These are phyloP conservation scores for Neofusicoccum cordaticola DNA, from an alignment of 2,329 filamentous ascomycete species.

Conservation along the genomic window DNA sequence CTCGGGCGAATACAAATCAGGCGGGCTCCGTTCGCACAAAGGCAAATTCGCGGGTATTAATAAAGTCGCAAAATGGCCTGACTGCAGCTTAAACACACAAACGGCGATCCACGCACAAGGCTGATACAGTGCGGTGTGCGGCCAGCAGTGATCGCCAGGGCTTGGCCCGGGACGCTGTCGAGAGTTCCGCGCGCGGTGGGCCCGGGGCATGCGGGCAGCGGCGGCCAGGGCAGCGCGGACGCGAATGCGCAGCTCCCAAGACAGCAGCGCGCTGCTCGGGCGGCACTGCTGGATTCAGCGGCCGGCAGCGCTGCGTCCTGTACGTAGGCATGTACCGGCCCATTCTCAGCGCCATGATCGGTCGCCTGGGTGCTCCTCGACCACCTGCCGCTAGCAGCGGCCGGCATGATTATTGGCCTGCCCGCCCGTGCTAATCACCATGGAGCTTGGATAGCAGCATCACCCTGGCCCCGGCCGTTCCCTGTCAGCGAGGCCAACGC, in stretches of 20 bases:
- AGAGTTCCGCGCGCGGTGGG: background rate
- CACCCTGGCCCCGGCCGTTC: conserved; percentile 12
- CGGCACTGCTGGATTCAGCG: conserved; percentile 11
- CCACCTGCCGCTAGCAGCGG: conserved; percentile 9
- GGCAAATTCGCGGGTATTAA: conserved; percentile 8
- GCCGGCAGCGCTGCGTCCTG: conserved; percentile 7
- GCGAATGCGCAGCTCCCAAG: conserved; percentile 2
- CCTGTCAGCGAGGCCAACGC: conserved; percentile 20
- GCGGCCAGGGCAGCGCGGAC: background rate
- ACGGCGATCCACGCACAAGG: conserved; percentile 15
- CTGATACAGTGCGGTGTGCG: conserved; percentile 15
- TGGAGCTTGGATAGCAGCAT: conserved; percentile 14
- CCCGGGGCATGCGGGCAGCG: conserved; percentile 1
- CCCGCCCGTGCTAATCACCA: conserved; percentile 11
- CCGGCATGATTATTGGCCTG: conserved; percentile 26
- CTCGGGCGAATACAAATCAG: conserved; percentile 16
- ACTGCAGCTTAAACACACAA: conserved; percentile 16
- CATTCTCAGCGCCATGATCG: conserved; percentile 18
- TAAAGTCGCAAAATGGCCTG: conserved; percentile 9
- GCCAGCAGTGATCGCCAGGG: conserved; percentile 12
- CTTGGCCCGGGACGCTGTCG: conserved; percentile 3
- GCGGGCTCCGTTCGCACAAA: conserved; percentile 14
- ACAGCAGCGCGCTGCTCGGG: conserved; percentile 5
- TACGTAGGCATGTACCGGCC: conserved; percentile 11
- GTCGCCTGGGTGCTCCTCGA: conserved; percentile 17